Evolutionary conservation across 2,329 filamentous ascomycete genomes (phyloP).

Genomic region (Penicillium brasilianum): DNA sequence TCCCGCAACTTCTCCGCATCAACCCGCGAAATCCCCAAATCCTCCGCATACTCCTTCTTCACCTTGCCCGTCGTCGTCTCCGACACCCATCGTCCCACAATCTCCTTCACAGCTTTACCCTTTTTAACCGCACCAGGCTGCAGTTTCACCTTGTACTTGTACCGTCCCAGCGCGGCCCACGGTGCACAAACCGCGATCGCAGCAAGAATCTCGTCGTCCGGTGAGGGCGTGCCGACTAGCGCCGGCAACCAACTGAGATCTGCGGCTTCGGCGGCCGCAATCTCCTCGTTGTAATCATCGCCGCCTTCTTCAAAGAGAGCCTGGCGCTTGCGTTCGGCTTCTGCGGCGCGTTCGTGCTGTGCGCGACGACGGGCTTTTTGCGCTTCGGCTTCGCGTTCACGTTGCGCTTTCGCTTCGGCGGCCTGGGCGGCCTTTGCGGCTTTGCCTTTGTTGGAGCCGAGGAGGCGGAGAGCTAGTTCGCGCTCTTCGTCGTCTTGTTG

Average conservation of each 20-base stretch:
- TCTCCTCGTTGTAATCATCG: slow-evolving; percentile 64
- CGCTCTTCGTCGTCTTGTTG: slow-evolving; percentile 95
- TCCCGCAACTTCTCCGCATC: slow-evolving; percentile 82
- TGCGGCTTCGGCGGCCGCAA: slow-evolving; percentile 52
- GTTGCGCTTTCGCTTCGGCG: slow-evolving; percentile 65
- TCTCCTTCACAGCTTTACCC: slow-evolving; percentile 90
- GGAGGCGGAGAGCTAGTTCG: slow-evolving; percentile 77
- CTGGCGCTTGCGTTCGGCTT: slow-evolving; percentile 65
- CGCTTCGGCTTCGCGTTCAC: slow-evolving; percentile 73
- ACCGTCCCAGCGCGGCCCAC: slow-evolving; percentile 66
- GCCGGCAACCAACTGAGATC: slow-evolving; percentile 64
- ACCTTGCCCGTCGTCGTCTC: slow-evolving; percentile 59
- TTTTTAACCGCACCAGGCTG: slow-evolving; percentile 91
- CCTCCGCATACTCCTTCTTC: slow-evolving; percentile 62
- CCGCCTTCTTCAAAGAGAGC: slow-evolving; percentile 70
- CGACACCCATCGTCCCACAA: slow-evolving; percentile 78
- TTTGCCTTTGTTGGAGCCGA: slow-evolving; percentile 67
- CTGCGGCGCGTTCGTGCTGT: slow-evolving; percentile 78
- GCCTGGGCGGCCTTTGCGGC: slow-evolving; percentile 68
- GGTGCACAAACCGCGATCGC: slow-evolving; percentile 67
- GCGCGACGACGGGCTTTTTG: slow-evolving; percentile 75
- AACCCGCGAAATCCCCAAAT: slow-evolving; percentile 52
- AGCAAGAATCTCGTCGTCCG: slow-evolving; percentile 74
- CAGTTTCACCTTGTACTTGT: slow-evolving; percentile 94
- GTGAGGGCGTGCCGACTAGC: slow-evolving; percentile 75